Percentiles rank a stretch among this genome's conserved stretches.
Evolutionary conservation across 2,329 filamentous ascomycete genomes (phyloP).

Genomic region (Penicillium sp.): DNA sequence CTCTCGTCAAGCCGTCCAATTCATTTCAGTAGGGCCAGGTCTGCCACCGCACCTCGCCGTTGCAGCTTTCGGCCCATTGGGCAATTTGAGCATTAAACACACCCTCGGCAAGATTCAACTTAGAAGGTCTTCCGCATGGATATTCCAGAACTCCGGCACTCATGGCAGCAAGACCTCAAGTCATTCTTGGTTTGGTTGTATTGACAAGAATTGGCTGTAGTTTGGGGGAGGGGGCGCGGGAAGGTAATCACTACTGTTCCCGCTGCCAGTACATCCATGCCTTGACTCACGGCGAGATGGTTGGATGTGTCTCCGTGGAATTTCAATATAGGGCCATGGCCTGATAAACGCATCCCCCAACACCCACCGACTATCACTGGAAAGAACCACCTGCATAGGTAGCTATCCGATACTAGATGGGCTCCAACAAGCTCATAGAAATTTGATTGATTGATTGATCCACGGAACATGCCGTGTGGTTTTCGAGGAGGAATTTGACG

Average conservation of each 20-base stretch:
- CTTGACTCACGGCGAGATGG: slow-evolving; percentile 64
- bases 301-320: slow-evolving; percentile 68
- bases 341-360: slow-evolving; percentile 64
- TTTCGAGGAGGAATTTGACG: slow-evolving; percentile 1
- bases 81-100: slow-evolving; percentile 11
- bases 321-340: slow-evolving; percentile 76
- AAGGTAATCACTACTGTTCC: slow-evolving; percentile 69
- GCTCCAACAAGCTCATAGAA: no score
- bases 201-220: slow-evolving; percentile 52
- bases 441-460: no score
- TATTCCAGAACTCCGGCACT: slow-evolving; percentile 70
- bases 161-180: slow-evolving; percentile 72
- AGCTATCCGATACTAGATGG: no score
- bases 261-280: slow-evolving; percentile 65
- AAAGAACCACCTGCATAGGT: no score
- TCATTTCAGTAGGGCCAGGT: slow-evolving; percentile 33
- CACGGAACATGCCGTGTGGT: slow-evolving; percentile 12
- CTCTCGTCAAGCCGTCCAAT: slow-evolving; percentile 7
- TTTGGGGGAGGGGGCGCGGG: no score
- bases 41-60: slow-evolving; percentile 14
- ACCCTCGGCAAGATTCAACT: slow-evolving; percentile 11
- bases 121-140: slow-evolving; percentile 56
- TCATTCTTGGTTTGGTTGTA: slow-evolving; percentile 11
- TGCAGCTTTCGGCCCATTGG: slow-evolving; percentile 11
- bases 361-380: slow-evolving; percentile 44